Evolutionary conservation across 768 basidiomycete genomes (phyloP), one percentile per base, ranked within the genome.

Genomic region (Tylopilus sp.): DNA sequence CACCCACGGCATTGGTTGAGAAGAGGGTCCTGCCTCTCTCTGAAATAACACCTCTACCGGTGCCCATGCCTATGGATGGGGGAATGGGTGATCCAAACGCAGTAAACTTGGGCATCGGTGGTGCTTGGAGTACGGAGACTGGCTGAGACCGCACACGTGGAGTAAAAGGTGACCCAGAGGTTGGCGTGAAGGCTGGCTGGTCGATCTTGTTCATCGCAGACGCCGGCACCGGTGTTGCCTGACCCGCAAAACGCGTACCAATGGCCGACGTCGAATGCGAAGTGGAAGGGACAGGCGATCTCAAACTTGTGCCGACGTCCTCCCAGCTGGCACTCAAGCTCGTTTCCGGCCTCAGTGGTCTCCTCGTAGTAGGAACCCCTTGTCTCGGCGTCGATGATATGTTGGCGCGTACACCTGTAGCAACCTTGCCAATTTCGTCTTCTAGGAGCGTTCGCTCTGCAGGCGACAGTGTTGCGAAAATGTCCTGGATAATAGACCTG

Each of bases 311-410:
- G 40, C 62, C 48, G 6, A 82, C 62, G 33, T 83, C 77, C 63
- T 88, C 84, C 87, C 86, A 86, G 31, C 83, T 83, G 61, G 80
- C 80, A 23, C 76, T 79, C 56, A 65, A 78, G 25, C 76, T 78
- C 44, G 39, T 56, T 44, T 75, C 72, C 40, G 66, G 56, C 17
- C 48, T 25, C 30, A 56, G 53, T 26, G 60, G 56, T 52, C 53
- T 64, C 40, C 63, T 66, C 23, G 50, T 56, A 52, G 57, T 48
- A 57, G 53, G 26, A 28, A 41, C 6, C 5, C 25, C 40, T 13
- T 48, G 65, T 39, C 43, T 54, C 22, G 39, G 48, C 0, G 40
- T 44, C 7, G 43, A 51, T 2, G 40, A 20, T 12, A 31, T 6
- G 20, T 57, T 57, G 41, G 49, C 53, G 6, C 57, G 59, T 23